A percentile compares a stretch with the other conserved stretches of the same genome.
These are phyloP conservation scores for Fusarium succisae DNA, from an alignment of 2,329 filamentous ascomycete genomes.

Conservation along the genomic window DNA sequence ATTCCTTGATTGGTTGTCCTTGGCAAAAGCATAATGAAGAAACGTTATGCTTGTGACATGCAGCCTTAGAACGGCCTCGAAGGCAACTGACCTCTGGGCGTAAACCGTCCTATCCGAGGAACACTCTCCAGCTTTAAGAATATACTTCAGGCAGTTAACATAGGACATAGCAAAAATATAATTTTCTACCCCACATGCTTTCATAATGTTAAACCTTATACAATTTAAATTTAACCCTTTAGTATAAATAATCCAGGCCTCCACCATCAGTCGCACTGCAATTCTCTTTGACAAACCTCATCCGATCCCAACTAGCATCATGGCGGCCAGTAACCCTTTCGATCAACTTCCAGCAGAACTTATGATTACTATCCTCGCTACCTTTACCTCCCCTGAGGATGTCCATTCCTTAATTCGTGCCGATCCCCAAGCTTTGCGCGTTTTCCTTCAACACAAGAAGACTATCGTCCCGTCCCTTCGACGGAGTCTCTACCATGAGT, in stretches of 20 bases:
- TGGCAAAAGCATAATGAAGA: too few species aligned
- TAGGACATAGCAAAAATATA: background rate
- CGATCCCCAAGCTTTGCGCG: background rate
- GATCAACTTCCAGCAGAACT: background rate
- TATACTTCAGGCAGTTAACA: too few species aligned
- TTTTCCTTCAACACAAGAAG: background rate
- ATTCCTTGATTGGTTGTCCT: too few species aligned
- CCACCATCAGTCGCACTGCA: fast-evolving
- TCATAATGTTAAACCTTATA: background rate
- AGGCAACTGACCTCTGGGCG: too few species aligned
- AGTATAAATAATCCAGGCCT: background rate
- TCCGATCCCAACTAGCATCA: background rate
- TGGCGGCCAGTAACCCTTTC: background rate
- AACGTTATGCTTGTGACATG: too few species aligned
- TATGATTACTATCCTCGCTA: background rate
- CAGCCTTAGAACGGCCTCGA: too few species aligned
- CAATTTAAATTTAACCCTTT: fast-evolving
- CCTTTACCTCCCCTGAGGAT: background rate
- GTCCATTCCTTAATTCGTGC: background rate
- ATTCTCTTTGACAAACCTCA: background rate
- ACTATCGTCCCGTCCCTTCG: background rate
- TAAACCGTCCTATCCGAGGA: too few species aligned
- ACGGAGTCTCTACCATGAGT: background rate
- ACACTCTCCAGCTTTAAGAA: too few species aligned
- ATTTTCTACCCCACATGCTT: background rate